These are phyloP conservation scores for Cairneyella variabilis DNA, from an alignment of 495 filamentous ascomycete species.

Conservation along the genomic window DNA sequence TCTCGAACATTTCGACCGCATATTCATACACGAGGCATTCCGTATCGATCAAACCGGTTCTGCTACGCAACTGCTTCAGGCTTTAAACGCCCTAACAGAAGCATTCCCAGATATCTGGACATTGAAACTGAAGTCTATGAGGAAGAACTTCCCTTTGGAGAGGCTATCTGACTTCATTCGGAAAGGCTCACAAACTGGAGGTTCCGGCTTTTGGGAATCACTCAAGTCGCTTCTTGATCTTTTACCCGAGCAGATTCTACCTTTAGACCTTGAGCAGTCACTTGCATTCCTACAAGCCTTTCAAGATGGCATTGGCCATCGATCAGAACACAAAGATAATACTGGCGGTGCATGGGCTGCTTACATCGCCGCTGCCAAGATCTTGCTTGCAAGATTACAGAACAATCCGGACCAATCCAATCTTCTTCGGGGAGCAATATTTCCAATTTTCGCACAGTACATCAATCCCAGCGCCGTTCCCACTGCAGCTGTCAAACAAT, in stretches of 20 bases:
- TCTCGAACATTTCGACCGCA: constrained; percentile 58
- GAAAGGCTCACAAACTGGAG: constrained; percentile 73
- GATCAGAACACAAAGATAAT: constrained; percentile 70
- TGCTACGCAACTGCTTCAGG: constrained; percentile 60
- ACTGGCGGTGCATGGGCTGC: constrained; percentile 62
- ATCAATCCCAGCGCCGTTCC: too few relatives aligned
- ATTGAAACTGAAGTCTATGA: constrained; percentile 49
- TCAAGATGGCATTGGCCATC: constrained; percentile 61
- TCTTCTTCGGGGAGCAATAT: constrained; percentile 44
- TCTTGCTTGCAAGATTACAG: constrained; percentile 41
- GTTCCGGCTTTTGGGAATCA: constrained; percentile 62
- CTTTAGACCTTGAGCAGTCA: constrained; percentile 43
- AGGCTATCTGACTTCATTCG: constrained; percentile 71
- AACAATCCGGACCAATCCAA: constrained; percentile 25
- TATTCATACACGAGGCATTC: constrained; percentile 66
- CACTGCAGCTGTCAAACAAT: too few relatives aligned
- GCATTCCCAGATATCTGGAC: constrained; percentile 71
- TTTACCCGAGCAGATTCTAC: constrained; percentile 53
- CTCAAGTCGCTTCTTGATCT: constrained; percentile 54
- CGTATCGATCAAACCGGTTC: constrained; percentile 68
- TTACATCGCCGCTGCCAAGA: constrained; percentile 58
- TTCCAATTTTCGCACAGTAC: constrained; percentile 57
- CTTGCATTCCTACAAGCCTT: constrained; percentile 59
- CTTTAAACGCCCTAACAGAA: constrained; percentile 58
- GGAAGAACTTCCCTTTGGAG: constrained; percentile 59